Conservation (phyloP, 805 yeast genomes). For the Cyberlindnera sargentensis region DNA sequence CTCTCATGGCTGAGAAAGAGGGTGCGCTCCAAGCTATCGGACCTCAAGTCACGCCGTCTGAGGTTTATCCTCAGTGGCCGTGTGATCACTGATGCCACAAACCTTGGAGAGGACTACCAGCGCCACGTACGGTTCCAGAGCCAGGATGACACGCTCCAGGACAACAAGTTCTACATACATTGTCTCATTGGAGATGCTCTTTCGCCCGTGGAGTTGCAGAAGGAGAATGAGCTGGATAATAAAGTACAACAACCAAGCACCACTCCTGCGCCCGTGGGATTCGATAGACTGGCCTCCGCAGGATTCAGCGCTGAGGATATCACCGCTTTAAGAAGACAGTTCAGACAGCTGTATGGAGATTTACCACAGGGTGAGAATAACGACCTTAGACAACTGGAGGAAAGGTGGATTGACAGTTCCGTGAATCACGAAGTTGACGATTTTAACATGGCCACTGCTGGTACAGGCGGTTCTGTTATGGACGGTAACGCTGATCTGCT, state of each 20-base stretch:
- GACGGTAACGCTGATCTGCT: conserved; percentile 60
- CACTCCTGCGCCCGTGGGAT: conserved; percentile 70
- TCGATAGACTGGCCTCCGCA: conserved; percentile 74
- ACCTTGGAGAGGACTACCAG: conserved; percentile 44
- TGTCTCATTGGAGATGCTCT: conserved; percentile 71
- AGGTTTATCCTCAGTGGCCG: conserved; percentile 65
- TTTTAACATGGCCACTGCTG: conserved; percentile 30
- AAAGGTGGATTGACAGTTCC: conserved; percentile 81
- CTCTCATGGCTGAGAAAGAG: conserved; percentile 34
- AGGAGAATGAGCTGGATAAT: conserved; percentile 54
- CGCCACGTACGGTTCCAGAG: conserved; percentile 20
- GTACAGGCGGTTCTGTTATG: conserved; percentile 24
- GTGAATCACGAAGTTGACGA: conserved; percentile 40
- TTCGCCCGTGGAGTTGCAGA: conserved; percentile 44
- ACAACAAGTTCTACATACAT: conserved; percentile 53
- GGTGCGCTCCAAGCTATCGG: conserved; percentile 29
- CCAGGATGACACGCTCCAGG: neutral
- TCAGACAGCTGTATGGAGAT: conserved; percentile 59
- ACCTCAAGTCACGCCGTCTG: conserved; percentile 38
- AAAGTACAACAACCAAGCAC: conserved; percentile 44
- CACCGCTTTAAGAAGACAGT: conserved; percentile 63
- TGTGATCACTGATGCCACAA: conserved; percentile 50
- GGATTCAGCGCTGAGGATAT: conserved; percentile 82
- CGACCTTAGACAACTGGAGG: conserved; percentile 65
- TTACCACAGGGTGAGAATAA: conserved; percentile 27